Evolutionary conservation across 2,329 filamentous ascomycete species (phyloP).

Genomic region (Nothopassalora personata): DNA sequence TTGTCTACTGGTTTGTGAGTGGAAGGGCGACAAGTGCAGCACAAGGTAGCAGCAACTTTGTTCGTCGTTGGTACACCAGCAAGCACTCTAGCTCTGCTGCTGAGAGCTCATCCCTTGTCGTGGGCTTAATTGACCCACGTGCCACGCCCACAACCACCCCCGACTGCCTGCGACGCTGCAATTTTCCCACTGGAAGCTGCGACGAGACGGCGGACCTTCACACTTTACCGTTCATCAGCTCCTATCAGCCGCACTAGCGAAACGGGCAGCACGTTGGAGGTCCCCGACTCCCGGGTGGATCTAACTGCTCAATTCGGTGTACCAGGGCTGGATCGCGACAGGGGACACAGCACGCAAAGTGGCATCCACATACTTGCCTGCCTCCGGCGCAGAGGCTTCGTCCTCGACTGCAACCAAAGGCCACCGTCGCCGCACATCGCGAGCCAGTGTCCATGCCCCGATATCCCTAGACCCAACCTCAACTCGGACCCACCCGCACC

Average conservation of each 20-base stretch:
- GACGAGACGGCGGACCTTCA: neutral
- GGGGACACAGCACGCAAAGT: slow-evolving; percentile 2
- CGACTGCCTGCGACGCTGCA: neutral
- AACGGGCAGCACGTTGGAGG: neutral
- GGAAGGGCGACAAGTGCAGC: no score
- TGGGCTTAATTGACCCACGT: neutral
- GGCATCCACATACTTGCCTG: slow-evolving; percentile 6
- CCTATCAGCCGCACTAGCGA: neutral
- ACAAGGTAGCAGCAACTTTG: no score
- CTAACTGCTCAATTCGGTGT: no score
- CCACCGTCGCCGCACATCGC: slow-evolving; percentile 19
- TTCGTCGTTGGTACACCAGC: neutral
- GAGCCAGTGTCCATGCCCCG: slow-evolving; percentile 11
- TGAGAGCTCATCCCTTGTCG: neutral
- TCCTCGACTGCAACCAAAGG: slow-evolving; percentile 9
- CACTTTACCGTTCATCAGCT: neutral
- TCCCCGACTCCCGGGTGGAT: neutral
- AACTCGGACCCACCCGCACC: neutral
- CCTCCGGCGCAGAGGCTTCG: slow-evolving; percentile 19
- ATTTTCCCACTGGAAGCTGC: neutral
- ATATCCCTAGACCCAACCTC: slow-evolving; percentile 3
- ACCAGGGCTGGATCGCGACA: neutral
- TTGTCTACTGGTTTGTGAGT: no score
- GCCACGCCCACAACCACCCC: neutral
- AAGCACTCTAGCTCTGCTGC: neutral